A percentile compares a stretch with the other conserved stretches of the same genome.
Conservation (phyloP, 1,284 basidiomycete species). For the Leccinum griseonigrum region DNA sequence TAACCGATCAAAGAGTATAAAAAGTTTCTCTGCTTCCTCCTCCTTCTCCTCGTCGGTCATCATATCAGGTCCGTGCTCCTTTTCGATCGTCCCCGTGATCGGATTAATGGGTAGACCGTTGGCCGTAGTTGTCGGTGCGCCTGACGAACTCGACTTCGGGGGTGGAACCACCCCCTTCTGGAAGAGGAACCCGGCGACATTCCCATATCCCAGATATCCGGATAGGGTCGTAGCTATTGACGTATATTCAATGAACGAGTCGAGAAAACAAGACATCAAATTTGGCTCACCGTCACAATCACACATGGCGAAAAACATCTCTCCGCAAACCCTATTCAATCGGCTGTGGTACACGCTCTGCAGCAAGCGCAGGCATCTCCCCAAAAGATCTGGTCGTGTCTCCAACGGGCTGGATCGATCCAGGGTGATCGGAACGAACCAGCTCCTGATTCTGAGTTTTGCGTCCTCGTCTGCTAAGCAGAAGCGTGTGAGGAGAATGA, state of each 20-base stretch:
- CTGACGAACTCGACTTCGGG: constrained; percentile 19
- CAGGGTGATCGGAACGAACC: constrained; percentile 71
- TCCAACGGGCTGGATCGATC: constrained; percentile 79
- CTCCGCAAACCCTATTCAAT: constrained; percentile 76
- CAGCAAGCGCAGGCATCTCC: constrained; percentile 78
- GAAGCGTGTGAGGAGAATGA: constrained; percentile 69
- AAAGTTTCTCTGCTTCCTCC: constrained; percentile 84
- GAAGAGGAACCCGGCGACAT: constrained; percentile 89
- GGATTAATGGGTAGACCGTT: constrained; percentile 65
- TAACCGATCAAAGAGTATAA: constrained; percentile 85
- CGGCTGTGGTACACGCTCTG: constrained; percentile 67
- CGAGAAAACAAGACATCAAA: not conserved
- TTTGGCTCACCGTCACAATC: constrained; percentile 68
- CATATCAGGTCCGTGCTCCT: constrained; percentile 39
- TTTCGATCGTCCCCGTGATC: constrained; percentile 68
- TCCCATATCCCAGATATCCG: constrained; percentile 84
- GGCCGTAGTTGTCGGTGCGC: constrained; percentile 37
- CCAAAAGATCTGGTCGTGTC: constrained; percentile 66
- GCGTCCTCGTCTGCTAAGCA: constrained; percentile 61
- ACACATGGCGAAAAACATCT: constrained; percentile 80
- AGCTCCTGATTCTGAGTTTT: constrained; percentile 54
- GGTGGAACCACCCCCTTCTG: constrained; percentile 78
- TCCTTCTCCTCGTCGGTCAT: constrained; percentile 95
- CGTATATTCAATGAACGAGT: not conserved
- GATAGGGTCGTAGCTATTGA: constrained; percentile 61